Evolutionary conservation across 352 stramenopile genomes (phyloP), one percentile per base, ranked within the genome.

Genomic region (Phytopythium kandeliae): DNA sequence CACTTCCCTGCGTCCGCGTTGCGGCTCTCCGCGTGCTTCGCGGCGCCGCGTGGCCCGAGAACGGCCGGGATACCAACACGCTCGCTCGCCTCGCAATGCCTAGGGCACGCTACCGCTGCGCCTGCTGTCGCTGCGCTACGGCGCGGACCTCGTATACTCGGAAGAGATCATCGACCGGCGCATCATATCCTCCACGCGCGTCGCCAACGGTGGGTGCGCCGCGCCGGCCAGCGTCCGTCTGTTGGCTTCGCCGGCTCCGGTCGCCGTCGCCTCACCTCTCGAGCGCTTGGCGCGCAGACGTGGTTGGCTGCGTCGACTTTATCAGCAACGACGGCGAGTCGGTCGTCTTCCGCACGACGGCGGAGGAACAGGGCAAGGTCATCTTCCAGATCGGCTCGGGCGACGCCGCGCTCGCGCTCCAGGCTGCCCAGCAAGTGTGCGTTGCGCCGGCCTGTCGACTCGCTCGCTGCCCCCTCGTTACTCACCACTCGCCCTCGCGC

Each of bases 91-190:
- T 15, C 17, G 31, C 0, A 13, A n/a, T n/a, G n/a, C n/a, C n/a
- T 26, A 94, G 83, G 93, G 88, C 16, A 98, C 93, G 44, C 84
- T 95, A 28, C 93, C 95, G 12, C 66, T 98, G 45, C 85, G 95
- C 5, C 74, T 92, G 16, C 61, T 98, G 19, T 95, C 92, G 47
- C 65, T 98, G 46, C 71, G 78, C 3, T 97, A 98, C 62, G 93
- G 93, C 41, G 92, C 92, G 9, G 80, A 97, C 42, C 65, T 97
- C 28, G 85, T 96, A 0, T 98, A 97, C 62, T 85, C 85, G 26
- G 95, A 98, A 74, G 95, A 98, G 69, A 89, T 98, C 50, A 84
- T 98, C 50, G 95, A 98, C 77, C 89, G 96, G 62, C 87, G 86
- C 48, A 90, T 98, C 44, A 78, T 86, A 13, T 66, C 78, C 5